Percentiles rank a stretch among this genome's conserved stretches.
These are phyloP conservation scores for Breynia disticha DNA, from an alignment of 441 rosid species.

Conservation along the genomic window DNA sequence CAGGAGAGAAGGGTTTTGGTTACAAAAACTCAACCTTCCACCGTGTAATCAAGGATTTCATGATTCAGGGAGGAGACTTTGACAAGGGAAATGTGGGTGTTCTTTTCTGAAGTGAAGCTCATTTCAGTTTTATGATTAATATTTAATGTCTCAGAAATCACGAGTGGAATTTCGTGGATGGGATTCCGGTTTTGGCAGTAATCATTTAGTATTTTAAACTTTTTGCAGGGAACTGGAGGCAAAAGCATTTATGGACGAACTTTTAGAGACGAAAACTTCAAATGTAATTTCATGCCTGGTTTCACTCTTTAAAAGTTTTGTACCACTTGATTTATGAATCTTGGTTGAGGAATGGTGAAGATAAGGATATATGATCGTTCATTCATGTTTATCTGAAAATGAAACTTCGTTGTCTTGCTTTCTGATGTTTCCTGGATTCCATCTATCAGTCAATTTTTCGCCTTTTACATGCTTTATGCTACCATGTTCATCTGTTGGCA, in stretches of 20 bases:
- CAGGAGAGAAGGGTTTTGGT: conserved; percentile 97
- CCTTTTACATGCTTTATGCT: too few relatives aligned
- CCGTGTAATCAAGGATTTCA: conserved; percentile 93
- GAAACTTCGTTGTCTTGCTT: too few relatives aligned
- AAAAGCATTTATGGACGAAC: conserved; percentile 96
- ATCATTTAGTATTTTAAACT: not conserved
- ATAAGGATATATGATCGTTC: too few relatives aligned
- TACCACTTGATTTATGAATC: not conserved
- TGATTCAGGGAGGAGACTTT: conserved; percentile 99
- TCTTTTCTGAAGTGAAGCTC: not conserved
- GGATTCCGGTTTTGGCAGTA: not conserved
- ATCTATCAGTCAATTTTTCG: too few relatives aligned
- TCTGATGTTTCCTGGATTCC: too few relatives aligned
- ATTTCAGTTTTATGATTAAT: not conserved
- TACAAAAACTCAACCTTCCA: conserved; percentile 74
- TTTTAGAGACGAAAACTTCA: conserved; percentile 95
- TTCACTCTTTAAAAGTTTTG: not conserved
- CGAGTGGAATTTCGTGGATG: not conserved
- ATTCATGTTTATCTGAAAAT: too few relatives aligned
- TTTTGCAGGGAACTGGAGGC: conserved; percentile 93
- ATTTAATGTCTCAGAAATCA: too few relatives aligned
- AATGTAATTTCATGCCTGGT: conserved; percentile 48
- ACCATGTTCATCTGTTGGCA: too few relatives aligned
- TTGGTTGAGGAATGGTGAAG: not conserved
- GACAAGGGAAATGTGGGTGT: conserved; percentile 89